Evolutionary conservation across 345 rosid genomes (phyloP).

Genomic region (Xanthoceras sorbifolium): DNA sequence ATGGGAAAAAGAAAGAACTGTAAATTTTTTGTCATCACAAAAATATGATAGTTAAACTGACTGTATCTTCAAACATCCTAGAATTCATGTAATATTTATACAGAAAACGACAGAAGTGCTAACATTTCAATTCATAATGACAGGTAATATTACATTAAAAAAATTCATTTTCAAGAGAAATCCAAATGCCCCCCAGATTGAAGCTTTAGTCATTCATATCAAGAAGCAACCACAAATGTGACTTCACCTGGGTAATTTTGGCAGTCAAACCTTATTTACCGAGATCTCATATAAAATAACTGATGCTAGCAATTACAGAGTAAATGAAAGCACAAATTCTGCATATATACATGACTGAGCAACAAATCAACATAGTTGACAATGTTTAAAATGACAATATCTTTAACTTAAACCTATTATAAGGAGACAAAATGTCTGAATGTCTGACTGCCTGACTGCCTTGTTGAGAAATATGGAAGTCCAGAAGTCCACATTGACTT

Average conservation of each 20-base stretch:
- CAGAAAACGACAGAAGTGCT: neutral
- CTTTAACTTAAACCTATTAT: neutral
- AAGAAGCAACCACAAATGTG: neutral
- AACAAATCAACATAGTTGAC: neutral
- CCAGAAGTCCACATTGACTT: neutral
- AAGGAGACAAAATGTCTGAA: neutral
- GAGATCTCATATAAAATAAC: neutral
- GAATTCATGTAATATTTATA: too few relatives aligned
- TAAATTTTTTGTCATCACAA: neutral
- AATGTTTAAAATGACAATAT: neutral
- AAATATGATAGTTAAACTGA: too few relatives aligned
- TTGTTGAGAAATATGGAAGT: neutral
- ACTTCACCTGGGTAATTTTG: neutral
- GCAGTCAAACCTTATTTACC: neutral
- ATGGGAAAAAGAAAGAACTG: neutral
- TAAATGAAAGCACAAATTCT: neutral
- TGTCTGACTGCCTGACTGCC: neutral
- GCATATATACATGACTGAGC: neutral
- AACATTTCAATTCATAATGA: neutral
- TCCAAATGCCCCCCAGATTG: neutral
- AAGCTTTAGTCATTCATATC: neutral
- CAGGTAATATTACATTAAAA: neutral
- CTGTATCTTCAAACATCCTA: neutral
- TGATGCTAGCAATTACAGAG: neutral
- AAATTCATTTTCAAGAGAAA: neutral